A percentile compares a stretch with the other conserved stretches of the same genome.
Evolutionary conservation across 768 basidiomycete genomes (phyloP).

Genomic region (Panaeolus cyanescens): DNA sequence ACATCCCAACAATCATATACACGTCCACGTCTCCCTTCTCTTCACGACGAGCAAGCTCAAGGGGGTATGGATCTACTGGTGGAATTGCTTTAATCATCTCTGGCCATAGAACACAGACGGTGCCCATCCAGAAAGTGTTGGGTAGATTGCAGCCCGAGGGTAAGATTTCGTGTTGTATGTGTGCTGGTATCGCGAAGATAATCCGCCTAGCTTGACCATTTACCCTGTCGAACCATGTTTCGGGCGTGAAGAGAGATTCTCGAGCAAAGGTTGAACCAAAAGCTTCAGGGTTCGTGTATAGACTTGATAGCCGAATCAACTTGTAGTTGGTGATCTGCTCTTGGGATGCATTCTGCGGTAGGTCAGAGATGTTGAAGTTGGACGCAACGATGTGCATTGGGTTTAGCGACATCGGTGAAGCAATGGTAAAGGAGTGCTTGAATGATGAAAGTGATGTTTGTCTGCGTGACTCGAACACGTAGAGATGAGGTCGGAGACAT

Average conservation of each 20-base stretch:
- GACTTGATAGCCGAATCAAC: constrained; percentile 25
- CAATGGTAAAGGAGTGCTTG: background rate
- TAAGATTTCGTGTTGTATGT: background rate
- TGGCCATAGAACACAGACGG: constrained; percentile 7
- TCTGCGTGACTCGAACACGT: background rate
- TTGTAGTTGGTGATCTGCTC: constrained; percentile 19
- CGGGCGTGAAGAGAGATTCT: constrained; percentile 22
- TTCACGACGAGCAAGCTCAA: background rate
- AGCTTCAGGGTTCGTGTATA: constrained; percentile 28
- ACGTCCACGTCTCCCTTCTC: constrained; percentile 3
- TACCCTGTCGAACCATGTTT: constrained; percentile 25
- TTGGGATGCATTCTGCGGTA: constrained; percentile 12
- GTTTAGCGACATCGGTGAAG: background rate
- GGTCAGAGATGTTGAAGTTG: constrained; percentile 19
- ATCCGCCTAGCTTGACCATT: constrained; percentile 20
- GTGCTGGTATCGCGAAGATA: constrained; percentile 15
- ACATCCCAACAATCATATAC: constrained; percentile 15
- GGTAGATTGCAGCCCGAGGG: background rate
- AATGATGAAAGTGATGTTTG: background rate
- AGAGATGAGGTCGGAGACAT: no score
- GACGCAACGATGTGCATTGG: background rate
- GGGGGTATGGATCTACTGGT: constrained; percentile 2
- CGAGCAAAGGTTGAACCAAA: constrained; percentile 27
- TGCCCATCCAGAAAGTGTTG: constrained; percentile 7
- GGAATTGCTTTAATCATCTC: background rate